Percentiles rank a stretch among this genome's conserved stretches.
These are phyloP conservation scores for Pleurotus djamor DNA, from an alignment of 768 basidiomycete genomes.

Conservation along the genomic window DNA sequence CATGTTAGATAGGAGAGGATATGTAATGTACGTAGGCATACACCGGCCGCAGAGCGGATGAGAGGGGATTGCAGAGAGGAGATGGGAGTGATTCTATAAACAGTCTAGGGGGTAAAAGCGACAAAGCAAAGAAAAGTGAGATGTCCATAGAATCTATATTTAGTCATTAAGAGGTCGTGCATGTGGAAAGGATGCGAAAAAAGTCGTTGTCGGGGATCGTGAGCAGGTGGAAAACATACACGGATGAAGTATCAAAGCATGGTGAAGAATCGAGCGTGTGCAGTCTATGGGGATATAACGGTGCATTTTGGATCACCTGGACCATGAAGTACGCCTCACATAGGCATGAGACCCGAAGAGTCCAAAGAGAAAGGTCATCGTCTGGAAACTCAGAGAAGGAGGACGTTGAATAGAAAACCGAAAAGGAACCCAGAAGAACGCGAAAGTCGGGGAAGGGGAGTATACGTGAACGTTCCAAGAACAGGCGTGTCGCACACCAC, in stretches of 20 bases:
- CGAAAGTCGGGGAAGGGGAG: background rate
- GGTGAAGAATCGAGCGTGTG: background rate
- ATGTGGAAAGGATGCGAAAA: background rate
- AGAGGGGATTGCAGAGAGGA: background rate
- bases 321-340: background rate
- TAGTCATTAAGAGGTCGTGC: background rate
- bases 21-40: slow-evolving; percentile 3
- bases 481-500: background rate
- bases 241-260: background rate
- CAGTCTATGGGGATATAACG: background rate
- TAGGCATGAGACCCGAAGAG: background rate
- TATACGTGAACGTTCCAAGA: background rate
- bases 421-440: background rate
- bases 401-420: background rate
- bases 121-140: background rate
- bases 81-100: background rate
- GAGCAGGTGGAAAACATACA: background rate
- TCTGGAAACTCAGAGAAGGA: no score
- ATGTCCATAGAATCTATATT: background rate
- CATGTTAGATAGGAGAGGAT: background rate
- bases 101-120: background rate
- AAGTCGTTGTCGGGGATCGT: background rate
- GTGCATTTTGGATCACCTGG: background rate
- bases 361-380: no score
- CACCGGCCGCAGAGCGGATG: background rate